Percentiles rank a stretch among this genome's conserved stretches.
These are phyloP conservation scores for Citrus medica DNA, from an alignment of 345 rosid species.

Conservation along the genomic window DNA sequence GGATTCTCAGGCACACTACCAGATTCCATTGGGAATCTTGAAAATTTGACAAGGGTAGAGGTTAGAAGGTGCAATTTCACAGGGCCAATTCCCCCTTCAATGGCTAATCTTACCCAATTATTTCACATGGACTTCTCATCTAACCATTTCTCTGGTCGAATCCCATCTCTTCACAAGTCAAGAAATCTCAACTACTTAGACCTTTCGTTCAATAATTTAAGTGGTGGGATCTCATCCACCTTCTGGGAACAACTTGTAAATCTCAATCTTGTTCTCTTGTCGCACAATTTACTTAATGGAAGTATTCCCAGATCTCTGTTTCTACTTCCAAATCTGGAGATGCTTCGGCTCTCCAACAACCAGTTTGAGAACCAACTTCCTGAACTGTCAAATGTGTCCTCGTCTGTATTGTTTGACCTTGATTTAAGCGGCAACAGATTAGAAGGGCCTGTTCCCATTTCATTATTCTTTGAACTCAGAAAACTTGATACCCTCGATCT, in stretches of 20 bases:
- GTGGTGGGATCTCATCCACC: conserved; percentile 23
- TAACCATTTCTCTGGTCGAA: conserved; percentile 27
- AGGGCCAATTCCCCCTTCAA: conserved; percentile 29
- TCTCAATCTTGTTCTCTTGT: conserved; percentile 26
- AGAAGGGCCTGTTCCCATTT: no score
- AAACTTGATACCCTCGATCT: no score
- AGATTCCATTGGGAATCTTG: conserved; percentile 28
- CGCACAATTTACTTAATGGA: conserved; percentile 26
- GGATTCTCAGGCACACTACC: conserved; percentile 30
- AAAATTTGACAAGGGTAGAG: conserved; percentile 17
- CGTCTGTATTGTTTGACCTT: no score
- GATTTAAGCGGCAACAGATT: no score
- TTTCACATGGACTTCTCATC: conserved; percentile 29
- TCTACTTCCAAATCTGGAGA: background rate
- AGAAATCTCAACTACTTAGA: conserved; percentile 23
- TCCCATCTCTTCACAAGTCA: conserved; percentile 26
- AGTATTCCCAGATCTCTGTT: conserved; percentile 29
- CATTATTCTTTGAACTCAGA: no score
- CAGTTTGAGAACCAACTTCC: no score
- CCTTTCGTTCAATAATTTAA: conserved; percentile 27
- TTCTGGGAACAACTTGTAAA: conserved; percentile 23
- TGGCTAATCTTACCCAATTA: conserved; percentile 21
- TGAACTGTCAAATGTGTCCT: no score
- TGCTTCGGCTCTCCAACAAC: no score
- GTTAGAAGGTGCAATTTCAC: conserved; percentile 14